Percentiles rank a stretch among this genome's conserved stretches.
Evolutionary conservation across 176 grass and related monocot genomes (phyloP).

Genomic region (Oryza brachyantha): DNA sequence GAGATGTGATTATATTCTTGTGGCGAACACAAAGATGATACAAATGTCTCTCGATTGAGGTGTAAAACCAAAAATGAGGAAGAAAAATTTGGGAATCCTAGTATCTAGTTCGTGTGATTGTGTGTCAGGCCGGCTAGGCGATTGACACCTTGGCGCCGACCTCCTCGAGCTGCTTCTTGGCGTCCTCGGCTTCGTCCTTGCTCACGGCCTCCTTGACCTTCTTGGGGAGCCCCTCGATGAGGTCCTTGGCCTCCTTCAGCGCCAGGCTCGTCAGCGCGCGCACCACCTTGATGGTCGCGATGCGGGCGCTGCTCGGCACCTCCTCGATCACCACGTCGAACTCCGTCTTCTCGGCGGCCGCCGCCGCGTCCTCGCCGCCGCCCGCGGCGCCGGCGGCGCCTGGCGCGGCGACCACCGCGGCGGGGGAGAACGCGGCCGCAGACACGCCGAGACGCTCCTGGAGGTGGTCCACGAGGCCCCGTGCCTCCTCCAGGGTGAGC

Average conservation of each 20-base stretch:
- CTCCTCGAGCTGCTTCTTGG: constrained; percentile 62
- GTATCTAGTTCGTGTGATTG: not conserved
- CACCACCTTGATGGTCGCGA: constrained; percentile 62
- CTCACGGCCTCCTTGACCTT: constrained; percentile 58
- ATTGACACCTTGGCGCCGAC: constrained; percentile 59
- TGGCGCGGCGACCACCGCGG: constrained; percentile 26
- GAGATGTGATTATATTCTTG: not conserved
- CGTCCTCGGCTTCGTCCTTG: constrained; percentile 58
- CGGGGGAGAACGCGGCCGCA: constrained; percentile 38
- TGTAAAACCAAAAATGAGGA: not conserved
- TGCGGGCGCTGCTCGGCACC: constrained; percentile 52
- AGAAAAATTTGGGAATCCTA: not conserved
- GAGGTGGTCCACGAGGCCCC: constrained; percentile 55
- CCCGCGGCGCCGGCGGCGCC: not conserved
- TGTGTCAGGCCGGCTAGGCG: not conserved
- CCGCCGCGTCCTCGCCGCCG: not conserved
- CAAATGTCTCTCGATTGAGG: not conserved
- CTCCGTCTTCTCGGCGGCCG: constrained; percentile 47
- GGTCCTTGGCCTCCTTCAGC: constrained; percentile 65
- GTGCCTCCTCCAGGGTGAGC: constrained; percentile 65
- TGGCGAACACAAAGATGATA: not conserved
- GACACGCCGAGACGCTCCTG: constrained; percentile 50
- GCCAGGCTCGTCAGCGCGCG: constrained; percentile 44
- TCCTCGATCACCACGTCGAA: constrained; percentile 63
- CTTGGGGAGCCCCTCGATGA: constrained; percentile 69